Evolutionary conservation across 2,329 filamentous ascomycete genomes (phyloP).

Genomic region (Monosporascus sp.): DNA sequence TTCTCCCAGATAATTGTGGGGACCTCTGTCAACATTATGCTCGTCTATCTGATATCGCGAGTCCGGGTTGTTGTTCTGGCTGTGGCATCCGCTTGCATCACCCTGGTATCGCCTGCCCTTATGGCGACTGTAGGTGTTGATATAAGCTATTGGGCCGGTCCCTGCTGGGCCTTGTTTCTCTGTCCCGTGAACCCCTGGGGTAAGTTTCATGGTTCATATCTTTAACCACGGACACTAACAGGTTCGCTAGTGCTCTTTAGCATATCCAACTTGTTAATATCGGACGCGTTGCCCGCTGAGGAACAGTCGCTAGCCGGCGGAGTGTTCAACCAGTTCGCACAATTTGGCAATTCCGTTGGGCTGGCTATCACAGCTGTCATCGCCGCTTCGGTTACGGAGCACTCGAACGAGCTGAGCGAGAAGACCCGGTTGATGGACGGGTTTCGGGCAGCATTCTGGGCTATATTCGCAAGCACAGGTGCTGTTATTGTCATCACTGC

Average conservation of each 20-base stretch:
- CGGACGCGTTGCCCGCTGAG: slow-evolving; percentile 46
- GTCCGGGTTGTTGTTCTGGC: slow-evolving; percentile 33
- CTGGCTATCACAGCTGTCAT: slow-evolving; percentile 47
- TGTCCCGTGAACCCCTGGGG: slow-evolving; percentile 39
- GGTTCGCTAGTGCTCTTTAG: slow-evolving; percentile 44
- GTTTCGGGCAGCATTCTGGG: slow-evolving; percentile 49
- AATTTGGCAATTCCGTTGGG: slow-evolving; percentile 51
- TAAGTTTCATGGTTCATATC: slow-evolving; percentile 5
- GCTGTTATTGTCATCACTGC: slow-evolving; percentile 31
- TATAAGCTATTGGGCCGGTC: slow-evolving; percentile 46
- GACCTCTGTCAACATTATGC: slow-evolving; percentile 34
- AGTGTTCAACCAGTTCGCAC: slow-evolving; percentile 54
- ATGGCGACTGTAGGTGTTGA: slow-evolving; percentile 47
- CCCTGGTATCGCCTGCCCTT: slow-evolving; percentile 42
- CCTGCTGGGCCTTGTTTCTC: slow-evolving; percentile 39
- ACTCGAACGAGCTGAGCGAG: slow-evolving; percentile 19
- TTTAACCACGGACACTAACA: neutral
- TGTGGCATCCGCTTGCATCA: slow-evolving; percentile 37
- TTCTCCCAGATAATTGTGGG: slow-evolving; percentile 42
- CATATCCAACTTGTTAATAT: slow-evolving; percentile 48
- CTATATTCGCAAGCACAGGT: slow-evolving; percentile 41
- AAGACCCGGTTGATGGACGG: slow-evolving; percentile 38
- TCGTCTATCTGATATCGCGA: slow-evolving; percentile 35
- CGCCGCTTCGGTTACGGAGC: slow-evolving; percentile 37
- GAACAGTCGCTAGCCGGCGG: slow-evolving; percentile 54